Base-by-base conservation (phyloP, 2,329 filamentous ascomycete species). In the Clarireedia monteithiana region DNA sequence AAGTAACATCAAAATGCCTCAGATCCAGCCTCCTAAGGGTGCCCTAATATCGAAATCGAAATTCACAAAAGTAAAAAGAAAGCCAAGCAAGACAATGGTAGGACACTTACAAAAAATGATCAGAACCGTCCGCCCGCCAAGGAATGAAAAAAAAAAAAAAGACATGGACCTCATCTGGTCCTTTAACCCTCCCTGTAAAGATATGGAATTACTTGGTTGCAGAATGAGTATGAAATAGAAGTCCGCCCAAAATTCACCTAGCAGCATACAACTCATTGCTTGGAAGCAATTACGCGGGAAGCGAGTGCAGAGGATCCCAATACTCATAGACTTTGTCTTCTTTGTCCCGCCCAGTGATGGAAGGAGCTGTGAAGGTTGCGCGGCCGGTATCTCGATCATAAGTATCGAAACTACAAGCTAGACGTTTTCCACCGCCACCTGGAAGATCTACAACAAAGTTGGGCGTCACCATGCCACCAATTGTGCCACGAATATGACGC, bases 381-480 rank as follows among this genome's bases (percentile, higher is more conserved):
- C 80, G 66, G 0, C 83, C 82, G 2, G 74, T 78, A 6, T 66
- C 58, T 34, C 72, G 71, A 65, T 84, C 75, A 63, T 85, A 85
- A 1, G 69, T 74, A 54, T 78, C 71, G 61, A 72, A 75, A 12
- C 76, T 77, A 44, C 75, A 74, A 1, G 79, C 80, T 10, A 82
- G 74, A 45, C 82, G 76, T 71, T 86, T 85, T 2, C 83, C 83
- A 2, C 82, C 82, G 2, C 82, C 82, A 1, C 77, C 80, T 0
- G 82, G 83, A 5, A 86, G 74, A 64, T 86, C 82, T 20, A 85
- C 79, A 5, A 85, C 77, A 62, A 85, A 85, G 17, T 77, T 73
- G 0, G 83, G 83, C 71, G 76, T 83, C 72, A 79, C 75, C 68
- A 84, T 85, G 1, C 83, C 83, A 0, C 81, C 81, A 46, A 84